Evolutionary conservation across 2,329 filamentous ascomycete species (phyloP), one percentile per base, ranked within the genome.

Genomic region (Claviceps purpurea): DNA sequence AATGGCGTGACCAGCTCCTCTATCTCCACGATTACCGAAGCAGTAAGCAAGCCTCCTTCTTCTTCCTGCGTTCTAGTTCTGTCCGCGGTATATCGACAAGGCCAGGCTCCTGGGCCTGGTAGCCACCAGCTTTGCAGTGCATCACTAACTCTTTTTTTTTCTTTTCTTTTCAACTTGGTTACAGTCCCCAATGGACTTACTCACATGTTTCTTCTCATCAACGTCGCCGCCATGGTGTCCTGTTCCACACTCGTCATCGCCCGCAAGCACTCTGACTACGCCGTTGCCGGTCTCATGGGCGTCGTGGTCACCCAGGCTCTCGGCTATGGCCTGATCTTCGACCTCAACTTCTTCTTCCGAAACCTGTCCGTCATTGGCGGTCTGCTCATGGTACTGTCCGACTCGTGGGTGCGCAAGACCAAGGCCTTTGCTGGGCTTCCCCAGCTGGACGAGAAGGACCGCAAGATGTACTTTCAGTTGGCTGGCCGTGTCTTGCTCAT

Each of bases 391-490:
- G 93, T 98, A 20, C 78, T 98, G 47, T 96, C 90, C 42, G 93
- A 98, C 73, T 95, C 88, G 53, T 97, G 91, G 89, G 89, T 96
- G 58, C 86, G 90, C 72, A 97, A 97, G 82, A 87, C 84, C 68
- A 95, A 96, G 74, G 91, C 90, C 3, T 95, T 95, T 56, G 93
- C 93, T 47, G 93, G 93, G 47, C 79, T 98, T 50, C 93, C 93
- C 48, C 82, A 88, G 69, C 80, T 98, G 50, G 93, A 97, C 67
- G 93, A 98, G 77, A 97, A 97, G 82, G 93, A 98, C 70, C 87
- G 90, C 73, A 98, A 97, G 80, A 97, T 97, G 91, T 98, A 98
- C 78, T 94, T 98, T 73, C 93, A 97, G 80, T 84, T 98, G 56
- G 93, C 93, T 59, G 93, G 93, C 39, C 85, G 93, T 61, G 88